Evolutionary conservation across 257 asterid genomes (phyloP).

Genomic region (Ligustrum vulgare): DNA sequence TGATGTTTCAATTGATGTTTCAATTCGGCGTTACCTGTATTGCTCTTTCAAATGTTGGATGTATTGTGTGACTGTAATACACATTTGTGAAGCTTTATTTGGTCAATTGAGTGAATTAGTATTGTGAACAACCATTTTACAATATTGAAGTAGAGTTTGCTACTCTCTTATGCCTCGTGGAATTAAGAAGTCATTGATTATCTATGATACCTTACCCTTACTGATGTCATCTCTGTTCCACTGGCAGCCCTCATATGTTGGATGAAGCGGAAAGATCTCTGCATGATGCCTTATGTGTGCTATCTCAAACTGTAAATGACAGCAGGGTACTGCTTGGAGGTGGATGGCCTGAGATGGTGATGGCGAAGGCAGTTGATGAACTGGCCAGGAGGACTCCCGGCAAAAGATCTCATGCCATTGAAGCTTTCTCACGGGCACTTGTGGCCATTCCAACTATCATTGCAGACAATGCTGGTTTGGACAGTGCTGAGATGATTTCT

Average conservation of each 20-base stretch:
- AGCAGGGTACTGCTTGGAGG: slow-evolving; percentile 85
- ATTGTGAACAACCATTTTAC: too few species aligned
- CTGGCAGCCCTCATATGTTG: slow-evolving; percentile 76
- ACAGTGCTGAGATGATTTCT: slow-evolving; percentile 82
- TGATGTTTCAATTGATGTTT: not conserved
- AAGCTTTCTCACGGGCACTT: slow-evolving; percentile 90
- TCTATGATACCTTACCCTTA: not conserved
- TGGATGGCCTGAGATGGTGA: slow-evolving; percentile 96
- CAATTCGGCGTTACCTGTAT: not conserved
- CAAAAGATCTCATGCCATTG: slow-evolving; percentile 82
- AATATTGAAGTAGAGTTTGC: not conserved
- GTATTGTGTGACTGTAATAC: not conserved
- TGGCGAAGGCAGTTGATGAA: slow-evolving; percentile 92
- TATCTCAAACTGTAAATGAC: slow-evolving; percentile 86
- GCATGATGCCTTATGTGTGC: slow-evolving; percentile 90
- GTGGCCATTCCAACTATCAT: slow-evolving; percentile 79
- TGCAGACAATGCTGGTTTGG: slow-evolving; percentile 92
- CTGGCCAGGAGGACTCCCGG: slow-evolving; percentile 91
- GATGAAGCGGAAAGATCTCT: slow-evolving; percentile 94
- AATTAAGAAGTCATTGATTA: too few species aligned
- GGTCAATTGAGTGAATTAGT: too few species aligned
- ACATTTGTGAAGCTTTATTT: not conserved
- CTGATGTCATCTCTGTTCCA: not conserved
- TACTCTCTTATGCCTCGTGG: not conserved
- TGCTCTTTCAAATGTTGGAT: not conserved